phyloP scores from a whole-genome alignment of 768 basidiomycete genomes.

The Gelatoporia subvermispora region DNA sequence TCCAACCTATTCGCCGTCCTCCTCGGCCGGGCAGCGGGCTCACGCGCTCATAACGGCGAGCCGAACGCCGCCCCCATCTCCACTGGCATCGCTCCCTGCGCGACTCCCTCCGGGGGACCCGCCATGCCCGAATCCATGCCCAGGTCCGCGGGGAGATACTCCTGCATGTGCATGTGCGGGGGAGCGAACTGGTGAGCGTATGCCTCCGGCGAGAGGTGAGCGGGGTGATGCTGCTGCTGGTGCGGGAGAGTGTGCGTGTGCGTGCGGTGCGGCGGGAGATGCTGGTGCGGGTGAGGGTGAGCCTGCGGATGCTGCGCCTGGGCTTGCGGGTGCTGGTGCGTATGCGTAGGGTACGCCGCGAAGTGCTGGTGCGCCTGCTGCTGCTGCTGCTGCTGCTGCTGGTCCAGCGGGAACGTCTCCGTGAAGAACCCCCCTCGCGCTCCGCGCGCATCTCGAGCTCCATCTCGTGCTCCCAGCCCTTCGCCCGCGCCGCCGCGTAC shows the following conservation, averaged over 20 bases:
- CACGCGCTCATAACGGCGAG: no score
- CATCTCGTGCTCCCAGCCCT: no score
- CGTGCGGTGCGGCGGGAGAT: slow-evolving; percentile 3
- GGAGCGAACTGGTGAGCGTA: slow-evolving; percentile 8
- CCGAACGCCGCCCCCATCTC: slow-evolving; percentile 5
- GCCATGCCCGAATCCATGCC: slow-evolving; percentile 15
- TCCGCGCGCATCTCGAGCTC: no score
- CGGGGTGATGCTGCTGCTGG: slow-evolving; percentile 10
- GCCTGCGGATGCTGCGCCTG: slow-evolving; percentile 18
- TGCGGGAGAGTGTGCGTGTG: slow-evolving; percentile 5
- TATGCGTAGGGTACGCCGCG: slow-evolving; percentile 12
- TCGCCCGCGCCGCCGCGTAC: slow-evolving; percentile 13
- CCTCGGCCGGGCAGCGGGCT: no score
- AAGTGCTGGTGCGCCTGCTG: slow-evolving; percentile 7
- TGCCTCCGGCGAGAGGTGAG: slow-evolving; percentile 5
- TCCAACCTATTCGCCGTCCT: no score
- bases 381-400: slow-evolving; percentile 16
- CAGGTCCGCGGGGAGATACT: slow-evolving; percentile 12
- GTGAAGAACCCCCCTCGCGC: slow-evolving; percentile 14
- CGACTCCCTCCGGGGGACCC: not conserved
- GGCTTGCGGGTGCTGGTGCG: slow-evolving; percentile 21
- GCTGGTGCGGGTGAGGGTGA: slow-evolving; percentile 11
- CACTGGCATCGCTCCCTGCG: slow-evolving; percentile 1
- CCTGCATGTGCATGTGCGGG: slow-evolving; percentile 10
- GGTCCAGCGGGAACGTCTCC: slow-evolving; percentile 18